These are phyloP conservation scores for Vitis rotundifolia DNA, from an alignment of 164 flowering plant species.

Conservation along the genomic window DNA sequence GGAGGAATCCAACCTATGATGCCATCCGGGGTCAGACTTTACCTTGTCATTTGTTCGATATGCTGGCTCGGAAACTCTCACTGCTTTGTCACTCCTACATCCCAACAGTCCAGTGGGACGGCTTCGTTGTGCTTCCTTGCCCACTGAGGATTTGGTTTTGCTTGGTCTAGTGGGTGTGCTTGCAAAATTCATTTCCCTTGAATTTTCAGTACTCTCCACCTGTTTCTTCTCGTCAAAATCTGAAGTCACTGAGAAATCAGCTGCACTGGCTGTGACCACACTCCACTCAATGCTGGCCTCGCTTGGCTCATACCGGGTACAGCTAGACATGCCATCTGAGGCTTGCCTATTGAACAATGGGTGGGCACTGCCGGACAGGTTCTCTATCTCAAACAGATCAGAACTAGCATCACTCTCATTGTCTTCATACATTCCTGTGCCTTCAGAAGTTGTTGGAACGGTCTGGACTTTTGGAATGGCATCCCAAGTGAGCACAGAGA, in stretches of 20 bases:
- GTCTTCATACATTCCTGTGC: conserved; percentile 27
- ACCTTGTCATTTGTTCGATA: conserved; percentile 11
- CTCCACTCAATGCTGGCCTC: conserved; percentile 82
- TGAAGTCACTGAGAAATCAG: conserved; percentile 46
- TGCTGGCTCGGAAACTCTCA: conserved; percentile 21
- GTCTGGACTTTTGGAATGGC: conserved; percentile 44
- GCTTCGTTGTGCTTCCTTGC: conserved; percentile 20
- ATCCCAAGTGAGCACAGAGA: conserved; percentile 52
- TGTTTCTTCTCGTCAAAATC: conserved; percentile 35
- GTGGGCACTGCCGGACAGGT: conserved; percentile 25
- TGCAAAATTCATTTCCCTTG: neutral
- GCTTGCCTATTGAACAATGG: conserved; percentile 20
- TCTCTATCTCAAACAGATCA: conserved; percentile 63
- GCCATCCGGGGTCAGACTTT: neutral
- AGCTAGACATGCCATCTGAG: conserved; percentile 22
- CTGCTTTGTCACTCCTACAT: conserved; percentile 54
- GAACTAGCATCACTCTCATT: conserved; percentile 62
- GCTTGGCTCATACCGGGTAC: conserved; percentile 39
- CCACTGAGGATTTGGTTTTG: conserved; percentile 6
- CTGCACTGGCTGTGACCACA: conserved; percentile 74
- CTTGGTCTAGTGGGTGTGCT: neutral
- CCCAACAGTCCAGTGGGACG: conserved; percentile 34
- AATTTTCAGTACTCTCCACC: neutral
- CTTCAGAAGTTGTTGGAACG: conserved; percentile 8
- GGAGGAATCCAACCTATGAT: conserved; percentile 1